A percentile compares a stretch with the other conserved stretches of the same genome.
These are phyloP conservation scores for Tranzscheliella williamsii DNA, from an alignment of 1,284 basidiomycete species.

Conservation along the genomic window DNA sequence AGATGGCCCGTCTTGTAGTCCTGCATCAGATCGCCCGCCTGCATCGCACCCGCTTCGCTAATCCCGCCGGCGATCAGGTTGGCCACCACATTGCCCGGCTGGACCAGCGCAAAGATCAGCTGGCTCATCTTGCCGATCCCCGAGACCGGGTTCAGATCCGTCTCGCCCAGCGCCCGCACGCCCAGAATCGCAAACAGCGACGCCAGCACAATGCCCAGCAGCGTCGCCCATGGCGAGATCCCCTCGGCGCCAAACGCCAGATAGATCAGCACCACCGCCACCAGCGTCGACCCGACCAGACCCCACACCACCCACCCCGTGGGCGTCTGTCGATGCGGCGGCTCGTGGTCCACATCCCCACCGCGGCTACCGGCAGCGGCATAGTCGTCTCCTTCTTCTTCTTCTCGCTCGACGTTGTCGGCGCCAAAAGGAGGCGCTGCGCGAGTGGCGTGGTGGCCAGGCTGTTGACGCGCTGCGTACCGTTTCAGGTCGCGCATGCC, in stretches of 20 bases:
- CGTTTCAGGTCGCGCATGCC: conserved; percentile 19
- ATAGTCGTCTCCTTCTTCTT: conserved; percentile 52
- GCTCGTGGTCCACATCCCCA: conserved; percentile 75
- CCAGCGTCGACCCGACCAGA: conserved; percentile 68
- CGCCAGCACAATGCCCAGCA: conserved; percentile 80
- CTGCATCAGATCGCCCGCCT: conserved; percentile 98
- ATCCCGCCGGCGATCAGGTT: conserved; percentile 96
- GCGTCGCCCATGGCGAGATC: conserved; percentile 90
- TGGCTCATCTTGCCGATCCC: conserved; percentile 94
- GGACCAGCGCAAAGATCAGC: conserved; percentile 87
- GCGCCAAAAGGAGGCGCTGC: no score
- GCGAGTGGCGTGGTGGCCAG: no score
- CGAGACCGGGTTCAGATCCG: conserved; percentile 67
- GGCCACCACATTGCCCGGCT: conserved; percentile 82
- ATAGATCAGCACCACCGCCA: conserved; percentile 81
- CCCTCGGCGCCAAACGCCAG: conserved; percentile 82
- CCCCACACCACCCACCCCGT: conserved; percentile 76
- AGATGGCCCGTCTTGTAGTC: conserved; percentile 93
- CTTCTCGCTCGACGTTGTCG: conserved; percentile 4
- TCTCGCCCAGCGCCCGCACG: conserved; percentile 55
- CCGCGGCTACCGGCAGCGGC: conserved; percentile 50
- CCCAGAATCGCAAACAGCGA: conserved; percentile 80
- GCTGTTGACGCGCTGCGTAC: conserved; percentile 7
- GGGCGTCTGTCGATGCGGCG: conserved; percentile 79
- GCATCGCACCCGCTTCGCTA: conserved; percentile 91